Evolutionary conservation across 768 basidiomycete genomes (phyloP).

Genomic region (Suillus luteus): DNA sequence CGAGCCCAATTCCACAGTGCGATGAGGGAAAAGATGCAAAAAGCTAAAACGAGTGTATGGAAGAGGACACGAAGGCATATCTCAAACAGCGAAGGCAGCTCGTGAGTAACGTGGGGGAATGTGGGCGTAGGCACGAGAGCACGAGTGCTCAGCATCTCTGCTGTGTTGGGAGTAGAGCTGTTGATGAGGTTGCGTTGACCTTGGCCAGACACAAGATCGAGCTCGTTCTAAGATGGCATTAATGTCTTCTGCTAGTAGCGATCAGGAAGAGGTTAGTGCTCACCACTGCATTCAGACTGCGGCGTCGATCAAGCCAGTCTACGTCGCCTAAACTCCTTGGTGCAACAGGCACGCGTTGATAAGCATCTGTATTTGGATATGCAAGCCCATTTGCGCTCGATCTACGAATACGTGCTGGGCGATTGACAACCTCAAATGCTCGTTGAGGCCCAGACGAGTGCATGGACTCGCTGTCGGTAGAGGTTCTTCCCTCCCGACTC

Average conservation of each 20-base stretch:
- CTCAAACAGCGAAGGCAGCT: slow-evolving; percentile 40
- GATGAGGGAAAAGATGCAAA: slow-evolving; percentile 57
- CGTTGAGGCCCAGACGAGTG: slow-evolving; percentile 38
- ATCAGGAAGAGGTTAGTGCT: slow-evolving; percentile 32
- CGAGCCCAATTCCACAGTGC: slow-evolving; percentile 61
- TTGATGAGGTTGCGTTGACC: slow-evolving; percentile 45
- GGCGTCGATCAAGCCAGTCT: slow-evolving; percentile 76
- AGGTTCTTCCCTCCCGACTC: slow-evolving; percentile 37
- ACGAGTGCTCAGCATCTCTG: slow-evolving; percentile 49
- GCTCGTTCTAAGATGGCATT: slow-evolving; percentile 55
- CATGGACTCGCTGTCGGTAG: slow-evolving; percentile 42
- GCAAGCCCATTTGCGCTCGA: slow-evolving; percentile 46
- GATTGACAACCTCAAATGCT: slow-evolving; percentile 52
- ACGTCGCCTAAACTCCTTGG: slow-evolving; percentile 66
- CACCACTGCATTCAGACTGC: slow-evolving; percentile 72
- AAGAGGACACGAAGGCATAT: slow-evolving; percentile 51
- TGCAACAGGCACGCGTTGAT: slow-evolving; percentile 45
- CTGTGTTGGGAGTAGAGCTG: slow-evolving; percentile 52
- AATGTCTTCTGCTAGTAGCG: slow-evolving; percentile 11
- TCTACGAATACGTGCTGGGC: slow-evolving; percentile 54
- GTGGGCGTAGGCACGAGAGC: slow-evolving; percentile 33
- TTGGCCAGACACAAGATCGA: slow-evolving; percentile 68
- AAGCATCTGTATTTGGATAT: slow-evolving; percentile 45
- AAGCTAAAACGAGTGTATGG: slow-evolving; percentile 59
- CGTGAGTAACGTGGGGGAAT: slow-evolving; percentile 26